phyloP scores from a whole-genome alignment of 2,329 filamentous ascomycete genomes.

The Drechslera avenae region DNA sequence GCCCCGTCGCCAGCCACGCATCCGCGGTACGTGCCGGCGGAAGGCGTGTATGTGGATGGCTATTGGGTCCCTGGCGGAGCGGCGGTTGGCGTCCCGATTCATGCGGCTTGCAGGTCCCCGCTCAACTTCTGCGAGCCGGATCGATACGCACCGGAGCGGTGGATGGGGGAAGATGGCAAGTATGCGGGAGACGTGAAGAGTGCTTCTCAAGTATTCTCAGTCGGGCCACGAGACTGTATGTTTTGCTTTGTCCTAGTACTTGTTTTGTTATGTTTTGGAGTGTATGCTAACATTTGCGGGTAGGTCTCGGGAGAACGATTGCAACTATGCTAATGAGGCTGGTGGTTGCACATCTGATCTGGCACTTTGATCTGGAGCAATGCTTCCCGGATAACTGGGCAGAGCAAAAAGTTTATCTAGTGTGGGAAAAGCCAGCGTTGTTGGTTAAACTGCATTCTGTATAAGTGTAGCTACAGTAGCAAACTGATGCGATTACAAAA shows the following conservation, averaged over 20 bases:
- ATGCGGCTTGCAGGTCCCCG: constrained; percentile 1
- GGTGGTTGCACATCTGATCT: not conserved
- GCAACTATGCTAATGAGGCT: constrained; percentile 13
- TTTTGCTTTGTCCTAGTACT: too few species aligned
- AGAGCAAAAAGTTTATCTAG: not conserved
- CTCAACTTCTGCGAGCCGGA: constrained; percentile 4
- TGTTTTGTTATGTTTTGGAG: too few species aligned
- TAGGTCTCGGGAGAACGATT: constrained; percentile 5
- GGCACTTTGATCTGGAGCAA: not conserved
- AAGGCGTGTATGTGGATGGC: constrained; percentile 6
- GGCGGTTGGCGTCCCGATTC: constrained; percentile 1
- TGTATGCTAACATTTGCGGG: too few species aligned
- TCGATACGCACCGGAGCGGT: constrained; percentile 7
- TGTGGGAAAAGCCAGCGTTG: not conserved
- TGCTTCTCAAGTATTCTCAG: constrained; percentile 23
- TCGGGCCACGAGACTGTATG: constrained; percentile 23
- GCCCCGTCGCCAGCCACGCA: constrained; percentile 3
- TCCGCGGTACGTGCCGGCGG: not conserved
- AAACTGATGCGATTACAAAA: too few species aligned
- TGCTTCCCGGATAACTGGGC: not conserved
- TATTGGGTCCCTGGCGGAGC: constrained; percentile 1
- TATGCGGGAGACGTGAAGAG: constrained; percentile 37
- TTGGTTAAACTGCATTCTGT: not conserved
- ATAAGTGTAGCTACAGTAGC: too few species aligned
- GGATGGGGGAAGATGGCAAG: constrained; percentile 19